These are phyloP conservation scores for Fistulinella prunicolor DNA, from an alignment of 768 basidiomycete species.

Conservation along the genomic window DNA sequence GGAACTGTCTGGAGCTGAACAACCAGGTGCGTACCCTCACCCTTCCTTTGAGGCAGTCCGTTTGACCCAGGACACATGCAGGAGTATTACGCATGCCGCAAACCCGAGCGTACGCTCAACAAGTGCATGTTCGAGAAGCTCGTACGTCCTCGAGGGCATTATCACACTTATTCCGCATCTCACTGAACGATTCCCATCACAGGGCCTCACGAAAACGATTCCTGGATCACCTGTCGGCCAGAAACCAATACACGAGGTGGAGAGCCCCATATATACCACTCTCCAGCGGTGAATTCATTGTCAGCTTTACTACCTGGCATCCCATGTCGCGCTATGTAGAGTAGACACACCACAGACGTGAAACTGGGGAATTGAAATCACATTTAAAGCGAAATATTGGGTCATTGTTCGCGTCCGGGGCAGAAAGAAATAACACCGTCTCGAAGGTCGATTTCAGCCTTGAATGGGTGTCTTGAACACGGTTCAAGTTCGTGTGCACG, in stretches of 20 bases:
- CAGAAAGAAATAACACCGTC: too few species aligned
- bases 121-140: constrained; percentile 95
- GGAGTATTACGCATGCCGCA: constrained; percentile 89
- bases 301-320: neutral
- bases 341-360: constrained; percentile 11
- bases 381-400: neutral
- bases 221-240: constrained; percentile 84
- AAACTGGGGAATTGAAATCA: neutral
- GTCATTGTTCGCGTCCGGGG: neutral
- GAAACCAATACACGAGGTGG: constrained; percentile 84
- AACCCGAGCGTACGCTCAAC: constrained; percentile 85
- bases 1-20: constrained; percentile 90
- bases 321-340: constrained; percentile 16
- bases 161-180: neutral
- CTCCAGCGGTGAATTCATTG: constrained; percentile 68
- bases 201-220: constrained; percentile 91
- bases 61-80: constrained; percentile 28
- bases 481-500: neutral
- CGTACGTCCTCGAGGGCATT: constrained; percentile 46
- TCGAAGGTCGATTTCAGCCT: too few species aligned
- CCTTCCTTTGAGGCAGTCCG: neutral
- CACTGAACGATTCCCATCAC: constrained; percentile 1
- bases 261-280: constrained; percentile 76
- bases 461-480: too few species aligned
- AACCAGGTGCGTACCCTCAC: constrained; percentile 77